Conservation (phyloP, 345 rosid species). For the Adansonia digitata region DNA sequence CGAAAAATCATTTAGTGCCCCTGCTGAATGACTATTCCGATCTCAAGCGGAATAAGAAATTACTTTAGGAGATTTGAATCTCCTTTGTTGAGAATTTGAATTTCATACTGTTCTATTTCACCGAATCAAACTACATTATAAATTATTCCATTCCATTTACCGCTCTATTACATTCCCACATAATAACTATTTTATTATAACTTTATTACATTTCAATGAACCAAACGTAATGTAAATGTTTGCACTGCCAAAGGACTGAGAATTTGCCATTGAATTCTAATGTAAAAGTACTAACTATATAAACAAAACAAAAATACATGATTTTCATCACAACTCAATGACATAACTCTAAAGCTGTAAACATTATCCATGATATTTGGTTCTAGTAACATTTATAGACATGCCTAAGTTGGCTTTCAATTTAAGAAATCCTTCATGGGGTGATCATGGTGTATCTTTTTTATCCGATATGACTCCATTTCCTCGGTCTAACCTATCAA, state of each 20-base stretch:
- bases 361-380: neutral
- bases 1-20: too few species aligned
- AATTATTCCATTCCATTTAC: too few species aligned
- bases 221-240: too few species aligned
- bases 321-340: neutral
- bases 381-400: neutral
- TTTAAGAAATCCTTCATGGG: constrained; percentile 52
- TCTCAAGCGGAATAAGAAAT: too few species aligned
- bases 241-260: neutral
- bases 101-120: too few species aligned
- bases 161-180: too few species aligned
- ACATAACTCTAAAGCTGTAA: neutral
- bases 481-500: constrained; percentile 42
- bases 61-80: too few species aligned
- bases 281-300: neutral
- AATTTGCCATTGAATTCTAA: neutral
- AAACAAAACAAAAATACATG: neutral
- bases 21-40: too few species aligned
- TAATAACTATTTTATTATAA: too few species aligned
- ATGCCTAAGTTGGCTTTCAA: neutral
- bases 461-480: constrained; percentile 62
- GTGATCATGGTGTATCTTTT: constrained; percentile 42
- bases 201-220: too few species aligned
- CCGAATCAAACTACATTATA: too few species aligned
- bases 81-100: too few species aligned